Evolutionary conservation across 352 stramenopile genomes (phyloP), one percentile per base, ranked within the genome.

Genomic region (Globisporangium megalacanthum): DNA sequence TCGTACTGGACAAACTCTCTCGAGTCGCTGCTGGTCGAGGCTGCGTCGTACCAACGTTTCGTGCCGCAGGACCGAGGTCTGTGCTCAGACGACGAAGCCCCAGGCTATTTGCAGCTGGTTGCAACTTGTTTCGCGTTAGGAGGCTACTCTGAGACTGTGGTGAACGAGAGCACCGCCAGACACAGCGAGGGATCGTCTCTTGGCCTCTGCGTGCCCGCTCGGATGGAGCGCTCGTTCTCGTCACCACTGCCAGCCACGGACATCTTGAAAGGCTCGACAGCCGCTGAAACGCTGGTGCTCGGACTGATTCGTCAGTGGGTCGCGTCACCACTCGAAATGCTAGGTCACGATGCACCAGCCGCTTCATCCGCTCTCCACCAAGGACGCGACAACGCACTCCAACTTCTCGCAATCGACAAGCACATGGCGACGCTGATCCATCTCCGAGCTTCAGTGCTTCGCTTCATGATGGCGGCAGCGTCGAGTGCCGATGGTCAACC

Each of bases 401-500:
- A 49, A 8, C 44, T 64, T 2, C 7, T 47, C 10, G 17, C 14
- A 0, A 7, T 20, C 5, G 58, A 64, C 8, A n/a, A 19, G 9
- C 17, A 17, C 0, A 37, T 59, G 0, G 15, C 33, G 20, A 35
- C 14, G 4, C 20, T 54, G 31, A 46, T 61, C 1, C 66, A 69
- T 55, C 41, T 70, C 46, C 53, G 58, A 9, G 52, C 67, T 0
- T 64, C 59, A 10, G 29, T 66, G 6, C 60, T 81, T 17, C 59
- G 72, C 19, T 60, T 79, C 52, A 3, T 78, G 4, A 36, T 48
- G 35, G 20, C 19, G 11, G 14, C 36, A 35, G 19, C 50, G 35
- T 39, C 3, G 25, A 6, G 13, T 20, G 5, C 1, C 33, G 33
- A 9, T 31, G n/a, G 33, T 10, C 19, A 55, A 6, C 5, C 25